Base-by-base conservation (phyloP, 345 rosid genomes). In the Geranium brycei region DNA sequence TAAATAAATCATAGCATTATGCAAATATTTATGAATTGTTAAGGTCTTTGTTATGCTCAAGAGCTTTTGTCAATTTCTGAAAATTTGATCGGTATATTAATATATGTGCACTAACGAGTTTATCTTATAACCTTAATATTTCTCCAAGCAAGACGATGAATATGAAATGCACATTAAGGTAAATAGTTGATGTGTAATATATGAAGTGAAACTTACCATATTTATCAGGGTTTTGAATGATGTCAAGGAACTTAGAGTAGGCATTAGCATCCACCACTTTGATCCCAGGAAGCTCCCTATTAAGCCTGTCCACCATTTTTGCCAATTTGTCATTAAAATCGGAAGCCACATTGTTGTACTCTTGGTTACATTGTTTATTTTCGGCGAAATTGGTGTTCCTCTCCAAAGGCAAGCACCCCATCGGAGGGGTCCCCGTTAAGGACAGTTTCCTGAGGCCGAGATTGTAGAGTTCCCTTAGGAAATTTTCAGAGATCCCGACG, bases 401-500 rank as follows among this genome's bases (percentile, higher is more conserved):
- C 72, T 83, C 81, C 19, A 77, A 19, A 5, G 88, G 91, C 64
- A 86, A 40, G 69, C 91, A 83, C 17, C 88, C 91, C 81, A 86
- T 86, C 1, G 88, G 88, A 1, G 88, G 79, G n/a, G 80, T 70
- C 30, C 91, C 91, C 3, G 83, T 77, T 18, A 83, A 73, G 17
- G 86, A 76, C 63, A 86, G 65, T 69, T 76, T 86, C 7, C 88
- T 69, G 51, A 82, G 86, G n/a, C 91, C 91, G 0, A 86, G 82
- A 31, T 58, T 62, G 68, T 83, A 81, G 56, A 86, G 75, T 57
- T 79, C 74, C 69, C 38, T 72, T 17, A 81, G 3, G 61, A 81
- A 86, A 4, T 59, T 71, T 7, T 61, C 77, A 0, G 86, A 86
- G 17, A 81, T 75, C 2, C 66, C 72, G 3, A 86, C 62, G 30